Base-by-base conservation (phyloP, 306 rosid genomes). In the Mimosa bimucronata region DNA sequence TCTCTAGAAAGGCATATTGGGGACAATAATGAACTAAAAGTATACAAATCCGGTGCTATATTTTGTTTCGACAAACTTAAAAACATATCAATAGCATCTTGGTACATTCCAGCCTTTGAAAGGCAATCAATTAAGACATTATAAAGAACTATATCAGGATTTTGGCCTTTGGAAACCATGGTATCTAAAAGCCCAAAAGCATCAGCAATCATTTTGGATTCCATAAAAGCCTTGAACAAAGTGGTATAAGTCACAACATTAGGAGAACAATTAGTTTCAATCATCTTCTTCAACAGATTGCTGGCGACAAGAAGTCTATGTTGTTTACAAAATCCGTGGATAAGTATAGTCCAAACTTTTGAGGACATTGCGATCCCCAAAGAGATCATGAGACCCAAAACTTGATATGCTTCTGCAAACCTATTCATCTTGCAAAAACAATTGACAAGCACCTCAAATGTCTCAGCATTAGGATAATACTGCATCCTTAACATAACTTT, bases 121-220 rank as follows among this genome's bases (percentile, higher is more conserved):
- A 90, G 73, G 79, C 92, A 77, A 58, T 88, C 89, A 41, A 92
- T 90, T 68, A 88, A 79, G 12, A 92, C 92, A 87, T 90, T 90
- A 75, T 40, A 83, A 72, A 92, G 83, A 82, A 89, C 60, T 55
- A 81, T 83, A 74, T 91, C 97, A 0, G 85, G 90, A 40, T 74
- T 14, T 60, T 72, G 58, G 2, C 90, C 92, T 57, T 52, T 64
- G 19, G 82, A 87, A 81, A 73, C 67, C 87, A 90, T 86, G 41
- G 31, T 44, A 64, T 72, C 76, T 53, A 88, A 66, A 75, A 92
- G 57, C 67, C 50, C 73, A 45, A 81, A 75, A 15, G 91, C 97
- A 67, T 73, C 84, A 31, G 25, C 25, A 65, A 87, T 78, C 91
- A 69, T 75, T 16, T 76, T 70, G 44, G 91, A 77, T 77, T 88